A percentile compares a stretch with the other conserved stretches of the same genome.
These are phyloP conservation scores for Batkoa obscura DNA, from an alignment of 371 early-diverging fungal genomes.

Conservation along the genomic window DNA sequence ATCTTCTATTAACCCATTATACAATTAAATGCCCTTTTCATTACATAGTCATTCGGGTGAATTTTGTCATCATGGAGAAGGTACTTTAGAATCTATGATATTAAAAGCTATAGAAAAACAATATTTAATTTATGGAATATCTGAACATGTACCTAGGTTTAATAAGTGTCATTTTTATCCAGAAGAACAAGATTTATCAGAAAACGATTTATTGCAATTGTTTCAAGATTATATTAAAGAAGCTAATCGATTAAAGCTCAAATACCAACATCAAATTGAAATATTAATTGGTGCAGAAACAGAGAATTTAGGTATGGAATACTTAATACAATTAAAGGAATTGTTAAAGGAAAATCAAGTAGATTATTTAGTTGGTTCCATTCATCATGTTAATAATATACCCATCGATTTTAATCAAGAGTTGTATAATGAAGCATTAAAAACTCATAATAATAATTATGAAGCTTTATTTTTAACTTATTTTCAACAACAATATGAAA, in stretches of 20 bases:
- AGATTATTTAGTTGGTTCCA: constrained; percentile 83
- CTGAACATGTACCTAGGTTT: constrained; percentile 70
- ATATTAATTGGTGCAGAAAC: constrained; percentile 82
- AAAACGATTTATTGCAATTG: constrained; percentile 23
- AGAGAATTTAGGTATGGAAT: constrained; percentile 41
- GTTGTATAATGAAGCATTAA: constrained; percentile 26
- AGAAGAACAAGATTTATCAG: constrained; percentile 52
- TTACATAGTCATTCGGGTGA: constrained; percentile 72
- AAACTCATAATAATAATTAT: constrained; percentile 8
- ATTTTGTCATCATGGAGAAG: constrained; percentile 66
- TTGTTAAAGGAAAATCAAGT: constrained; percentile 12
- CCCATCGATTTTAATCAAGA: constrained; percentile 71
- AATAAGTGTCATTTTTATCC: constrained; percentile 49
- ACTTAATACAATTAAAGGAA: constrained; percentile 12
- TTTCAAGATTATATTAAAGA: constrained; percentile 39
- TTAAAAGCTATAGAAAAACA: constrained; percentile 38
- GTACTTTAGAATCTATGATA: constrained; percentile 50
- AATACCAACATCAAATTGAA: constrained; percentile 33
- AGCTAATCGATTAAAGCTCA: constrained; percentile 42
- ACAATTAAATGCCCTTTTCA: constrained; percentile 26
- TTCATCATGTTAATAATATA: constrained; percentile 64
- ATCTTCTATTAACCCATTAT: too few relatives aligned
- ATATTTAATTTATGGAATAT: constrained; percentile 45
- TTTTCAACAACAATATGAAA: constrained; percentile 69
- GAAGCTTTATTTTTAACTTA: constrained; percentile 41